phyloP scores from a whole-genome alignment of 2,329 filamentous ascomycete species.

The Exophiala xenobiotica region DNA sequence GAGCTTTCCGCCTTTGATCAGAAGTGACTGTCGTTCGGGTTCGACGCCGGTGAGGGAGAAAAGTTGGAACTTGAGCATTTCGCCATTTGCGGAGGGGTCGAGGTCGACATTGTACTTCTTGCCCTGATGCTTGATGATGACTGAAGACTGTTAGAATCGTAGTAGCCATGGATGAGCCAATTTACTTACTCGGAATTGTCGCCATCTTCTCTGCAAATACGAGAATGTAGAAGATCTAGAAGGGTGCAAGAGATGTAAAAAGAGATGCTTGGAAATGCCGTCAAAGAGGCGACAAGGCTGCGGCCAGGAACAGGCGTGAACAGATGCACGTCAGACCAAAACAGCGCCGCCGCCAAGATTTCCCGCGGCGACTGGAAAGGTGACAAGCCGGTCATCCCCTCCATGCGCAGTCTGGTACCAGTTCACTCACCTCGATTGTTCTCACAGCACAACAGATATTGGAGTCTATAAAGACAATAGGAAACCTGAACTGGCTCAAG shows the following conservation, averaged over 20 bases:
- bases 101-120: conserved; percentile 94
- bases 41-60: conserved; percentile 95
- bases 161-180: background rate
- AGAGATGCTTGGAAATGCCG: conserved; percentile 1
- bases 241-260: background rate
- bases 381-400: background rate
- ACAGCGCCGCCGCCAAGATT: background rate
- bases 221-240: background rate
- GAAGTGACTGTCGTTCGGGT: conserved; percentile 91
- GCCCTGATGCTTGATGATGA: conserved; percentile 91
- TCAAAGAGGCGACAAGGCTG: background rate
- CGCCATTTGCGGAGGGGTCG: conserved; percentile 77
- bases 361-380: background rate
- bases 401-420: no score
- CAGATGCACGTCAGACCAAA: background rate
- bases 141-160: conserved; percentile 47
- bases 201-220: conserved; percentile 47
- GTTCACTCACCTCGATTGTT: no score
- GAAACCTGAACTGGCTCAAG: background rate
- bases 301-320: background rate
- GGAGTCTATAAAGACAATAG: no score
- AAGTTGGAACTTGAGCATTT: conserved; percentile 93
- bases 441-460: no score
- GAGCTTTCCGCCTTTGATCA: conserved; percentile 90
- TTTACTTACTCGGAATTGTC: conserved; percentile 53